Conservation (phyloP, 768 basidiomycete genomes). For the Lactifluus hygrophoroides region DNA sequence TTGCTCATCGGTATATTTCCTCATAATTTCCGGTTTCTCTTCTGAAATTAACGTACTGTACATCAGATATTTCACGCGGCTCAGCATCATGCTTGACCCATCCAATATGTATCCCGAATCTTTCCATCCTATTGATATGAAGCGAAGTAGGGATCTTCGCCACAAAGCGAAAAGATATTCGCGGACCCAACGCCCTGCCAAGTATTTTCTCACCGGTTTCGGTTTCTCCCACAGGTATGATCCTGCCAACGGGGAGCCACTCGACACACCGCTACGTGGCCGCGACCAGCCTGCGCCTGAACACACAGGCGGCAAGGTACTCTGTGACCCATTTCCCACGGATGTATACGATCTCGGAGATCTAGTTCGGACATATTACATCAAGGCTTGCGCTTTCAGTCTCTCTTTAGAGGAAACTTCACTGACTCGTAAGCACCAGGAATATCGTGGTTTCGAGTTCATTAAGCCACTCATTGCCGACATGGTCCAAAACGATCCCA, state of each 20-base stretch:
- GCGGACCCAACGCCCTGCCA: conserved; percentile 25
- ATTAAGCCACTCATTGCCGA: conserved; percentile 26
- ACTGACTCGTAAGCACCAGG: background rate
- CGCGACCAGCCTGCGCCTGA: conserved; percentile 35
- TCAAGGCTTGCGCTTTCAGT: conserved; percentile 19
- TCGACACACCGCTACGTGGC: conserved; percentile 28
- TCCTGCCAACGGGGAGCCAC: conserved; percentile 21
- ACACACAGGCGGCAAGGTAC: conserved; percentile 9
- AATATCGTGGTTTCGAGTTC: conserved; percentile 25
- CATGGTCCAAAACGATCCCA: conserved; percentile 30
- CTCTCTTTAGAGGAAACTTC: background rate
- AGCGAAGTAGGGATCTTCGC: conserved; percentile 21
- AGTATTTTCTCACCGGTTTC: conserved; percentile 33
- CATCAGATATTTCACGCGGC: background rate
- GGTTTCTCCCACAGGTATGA: conserved; percentile 28
- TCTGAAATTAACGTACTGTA: background rate
- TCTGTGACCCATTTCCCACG: conserved; percentile 27
- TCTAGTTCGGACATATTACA: conserved; percentile 23
- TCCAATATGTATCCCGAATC: conserved; percentile 22
- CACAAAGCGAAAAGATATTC: conserved; percentile 23
- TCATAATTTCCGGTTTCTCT: background rate
- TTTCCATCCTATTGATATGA: conserved; percentile 23
- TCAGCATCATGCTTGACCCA: conserved; percentile 26
- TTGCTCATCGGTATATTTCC: conserved; percentile 27
- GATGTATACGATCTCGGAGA: conserved; percentile 31